A percentile compares a stretch with the other conserved stretches of the same genome.
Conservation (phyloP, 1,284 basidiomycete genomes). For the Mycosarcoma mackinlayi region DNA sequence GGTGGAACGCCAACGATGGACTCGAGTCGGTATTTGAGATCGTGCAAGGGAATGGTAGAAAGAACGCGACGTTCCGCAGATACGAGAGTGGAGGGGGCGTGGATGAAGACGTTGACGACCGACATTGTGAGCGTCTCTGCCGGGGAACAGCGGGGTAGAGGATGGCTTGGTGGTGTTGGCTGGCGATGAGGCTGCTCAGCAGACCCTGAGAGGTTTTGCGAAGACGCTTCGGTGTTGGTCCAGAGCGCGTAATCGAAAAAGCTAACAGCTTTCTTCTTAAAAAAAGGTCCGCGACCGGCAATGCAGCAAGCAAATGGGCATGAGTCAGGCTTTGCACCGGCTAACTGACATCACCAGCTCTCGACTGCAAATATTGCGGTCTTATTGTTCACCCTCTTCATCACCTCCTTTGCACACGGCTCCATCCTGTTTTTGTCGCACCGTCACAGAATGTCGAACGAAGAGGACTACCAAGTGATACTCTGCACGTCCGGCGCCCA, state of each 20-base stretch:
- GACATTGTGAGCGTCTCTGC: conserved; percentile 36
- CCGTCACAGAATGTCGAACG: conserved; percentile 11
- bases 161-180: background rate
- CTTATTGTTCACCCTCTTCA: too few species aligned
- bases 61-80: conserved; percentile 54
- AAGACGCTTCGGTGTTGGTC: conserved; percentile 13
- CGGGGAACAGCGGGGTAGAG: background rate
- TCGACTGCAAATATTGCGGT: too few species aligned
- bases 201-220: too few species aligned
- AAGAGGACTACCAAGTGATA: conserved; percentile 24
- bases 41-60: conserved; percentile 36
- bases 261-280: background rate
- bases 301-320: conserved; percentile 2
- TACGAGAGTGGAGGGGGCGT: conserved; percentile 53
- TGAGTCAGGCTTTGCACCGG: background rate
- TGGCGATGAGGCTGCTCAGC: background rate
- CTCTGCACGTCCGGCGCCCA: conserved; percentile 37
- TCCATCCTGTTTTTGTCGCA: too few species aligned
- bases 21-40: conserved; percentile 81
- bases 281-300: conserved; percentile 1
- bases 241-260: background rate
- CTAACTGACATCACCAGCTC: background rate
- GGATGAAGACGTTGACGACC: conserved; percentile 53
- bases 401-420: background rate
- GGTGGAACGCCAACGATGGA: conserved; percentile 86